Base-by-base conservation (phyloP, 2,329 filamentous ascomycete genomes). In the Monosporascus sp. region DNA sequence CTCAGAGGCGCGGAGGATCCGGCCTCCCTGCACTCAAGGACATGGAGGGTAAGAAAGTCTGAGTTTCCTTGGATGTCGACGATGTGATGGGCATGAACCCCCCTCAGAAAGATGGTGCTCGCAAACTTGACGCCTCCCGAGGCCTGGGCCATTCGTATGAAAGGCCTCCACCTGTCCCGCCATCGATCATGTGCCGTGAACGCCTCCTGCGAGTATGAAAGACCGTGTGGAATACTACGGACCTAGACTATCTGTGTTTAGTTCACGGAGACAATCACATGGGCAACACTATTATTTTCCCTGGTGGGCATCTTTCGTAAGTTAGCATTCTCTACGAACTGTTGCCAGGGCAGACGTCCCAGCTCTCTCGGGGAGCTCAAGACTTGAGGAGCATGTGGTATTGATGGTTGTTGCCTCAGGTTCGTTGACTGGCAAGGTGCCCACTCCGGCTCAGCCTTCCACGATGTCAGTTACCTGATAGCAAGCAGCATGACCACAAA, bases 401-500 rank as follows among this genome's bases (percentile, higher is more conserved):
- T 34, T 34, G 31, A 14, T 34, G 4, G 11, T 34, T 34, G 31
- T 11, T 2, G 9, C 31, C 3, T 60, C 7, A 55, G 60, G 3
- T 69, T 70, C 54, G 55, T 70, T 20, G 67, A 70, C 55, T 70
- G 64, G 63, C 66, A 69, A 57, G 59, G 53, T 14, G 55, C 64
- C 18, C 60, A 65, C 42, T 52, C 63, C 46, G 66, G 65, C 45
- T 64, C 62, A 11, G 57, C 56, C 18, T 67, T 70, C 52, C 65
- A 69, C 52, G 67, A 70, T 48, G 54, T 70, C 7, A 54, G 60
- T 9, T 70, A 69, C 54, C 65, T 68, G 37, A 48, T 68, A 15
- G 57, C 54, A 2, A 61, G 62, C 7, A 55, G 59, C n/a, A 49
- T 69, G n/a, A 56, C 59, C n/a, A 39, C 67, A 8, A 59, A 65